Evolutionary conservation across 1,284 basidiomycete genomes (phyloP).

Genomic region (Melampsora larici-populina): DNA sequence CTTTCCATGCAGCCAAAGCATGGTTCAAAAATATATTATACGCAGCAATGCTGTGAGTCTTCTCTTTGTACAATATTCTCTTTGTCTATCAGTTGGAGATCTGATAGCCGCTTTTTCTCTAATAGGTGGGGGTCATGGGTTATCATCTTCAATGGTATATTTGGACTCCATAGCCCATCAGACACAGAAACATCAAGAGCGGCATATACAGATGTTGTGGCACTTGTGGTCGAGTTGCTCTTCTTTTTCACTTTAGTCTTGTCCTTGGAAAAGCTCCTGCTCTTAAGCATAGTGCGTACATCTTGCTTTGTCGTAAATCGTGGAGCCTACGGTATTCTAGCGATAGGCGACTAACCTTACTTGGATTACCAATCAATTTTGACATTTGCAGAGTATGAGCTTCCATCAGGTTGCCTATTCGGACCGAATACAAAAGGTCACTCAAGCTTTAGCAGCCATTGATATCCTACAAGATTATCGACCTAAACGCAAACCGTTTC

Average conservation of each 20-base stretch:
- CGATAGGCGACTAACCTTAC: constrained; percentile 67
- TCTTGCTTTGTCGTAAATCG: not conserved
- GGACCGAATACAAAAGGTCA: constrained; percentile 65
- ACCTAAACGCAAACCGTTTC: constrained; percentile 58
- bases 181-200: constrained; percentile 16
- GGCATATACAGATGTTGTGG: constrained; percentile 17
- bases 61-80: constrained; percentile 60
- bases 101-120: constrained; percentile 44
- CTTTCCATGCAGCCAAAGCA: constrained; percentile 65
- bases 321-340: constrained; percentile 56
- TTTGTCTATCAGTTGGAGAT: constrained; percentile 46
- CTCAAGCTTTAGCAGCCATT: constrained; percentile 62
- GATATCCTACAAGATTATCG: constrained; percentile 69
- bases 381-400: not conserved
- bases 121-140: constrained; percentile 41
- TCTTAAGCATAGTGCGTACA: constrained; percentile 28
- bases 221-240: constrained; percentile 5
- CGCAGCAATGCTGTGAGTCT: constrained; percentile 33
- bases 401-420: constrained; percentile 73
- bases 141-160: constrained; percentile 28
- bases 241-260: constrained; percentile 34
- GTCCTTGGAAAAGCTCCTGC: constrained; percentile 36
- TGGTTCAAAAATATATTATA: constrained; percentile 52
- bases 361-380: constrained; percentile 55
- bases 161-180: not conserved